Evolutionary conservation across 768 basidiomycete species (phyloP).

Genomic region (Boletus insuetus): DNA sequence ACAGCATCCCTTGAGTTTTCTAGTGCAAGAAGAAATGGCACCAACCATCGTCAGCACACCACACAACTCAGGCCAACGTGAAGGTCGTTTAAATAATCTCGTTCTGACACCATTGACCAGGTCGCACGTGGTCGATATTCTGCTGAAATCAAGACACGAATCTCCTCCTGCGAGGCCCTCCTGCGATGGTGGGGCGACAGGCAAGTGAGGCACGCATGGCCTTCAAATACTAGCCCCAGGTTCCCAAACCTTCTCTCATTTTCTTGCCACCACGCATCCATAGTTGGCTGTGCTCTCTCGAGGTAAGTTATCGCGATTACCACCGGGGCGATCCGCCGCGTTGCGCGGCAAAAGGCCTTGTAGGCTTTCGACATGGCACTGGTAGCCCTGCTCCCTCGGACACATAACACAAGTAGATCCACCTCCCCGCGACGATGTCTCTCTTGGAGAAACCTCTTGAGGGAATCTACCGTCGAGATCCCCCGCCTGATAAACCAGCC

Average conservation of each 20-base stretch:
- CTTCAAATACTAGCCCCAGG: slow-evolving; percentile 26
- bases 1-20: not conserved
- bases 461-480: not conserved
- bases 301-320: slow-evolving; percentile 39
- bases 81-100: slow-evolving; percentile 4
- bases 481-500: slow-evolving; percentile 8
- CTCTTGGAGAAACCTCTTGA: slow-evolving; percentile 34
- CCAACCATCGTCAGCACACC: slow-evolving; percentile 15
- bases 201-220: slow-evolving; percentile 29
- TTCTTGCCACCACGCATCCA: slow-evolving; percentile 35
- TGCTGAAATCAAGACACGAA: slow-evolving; percentile 12
- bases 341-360: slow-evolving; percentile 27
- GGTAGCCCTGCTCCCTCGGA: slow-evolving; percentile 17
- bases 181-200: slow-evolving; percentile 14
- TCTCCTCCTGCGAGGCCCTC: slow-evolving; percentile 15
- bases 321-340: slow-evolving; percentile 35
- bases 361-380: slow-evolving; percentile 16
- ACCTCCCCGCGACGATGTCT: slow-evolving; percentile 21
- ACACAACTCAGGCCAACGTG: slow-evolving; percentile 11
- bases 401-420: slow-evolving; percentile 24
- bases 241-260: slow-evolving; percentile 19
- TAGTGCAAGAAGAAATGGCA: not conserved
- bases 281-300: slow-evolving; percentile 27
- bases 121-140: slow-evolving; percentile 1
- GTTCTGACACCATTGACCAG: not conserved